A percentile compares a stretch with the other conserved stretches of the same genome.
These are phyloP conservation scores for Entrophospora sp. DNA, from an alignment of 192 early-diverging fungal genomes.

Conservation along the genomic window DNA sequence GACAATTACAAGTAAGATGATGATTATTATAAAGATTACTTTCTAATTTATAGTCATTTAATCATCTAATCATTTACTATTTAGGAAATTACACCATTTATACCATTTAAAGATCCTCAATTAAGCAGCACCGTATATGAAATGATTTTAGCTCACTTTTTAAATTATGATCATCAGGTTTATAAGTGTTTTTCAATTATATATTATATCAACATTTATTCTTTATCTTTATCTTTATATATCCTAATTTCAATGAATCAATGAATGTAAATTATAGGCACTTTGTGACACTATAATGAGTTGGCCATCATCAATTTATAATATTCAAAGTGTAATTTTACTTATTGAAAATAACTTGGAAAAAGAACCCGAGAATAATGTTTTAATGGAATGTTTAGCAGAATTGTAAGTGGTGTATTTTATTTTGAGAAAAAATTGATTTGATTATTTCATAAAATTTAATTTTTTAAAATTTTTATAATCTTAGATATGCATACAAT, in stretches of 20 bases:
- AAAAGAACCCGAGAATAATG: slow-evolving; percentile 44
- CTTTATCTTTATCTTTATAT: too few relatives aligned
- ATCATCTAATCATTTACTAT: too few relatives aligned
- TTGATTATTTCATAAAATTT: background rate
- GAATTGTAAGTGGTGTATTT: slow-evolving; percentile 51
- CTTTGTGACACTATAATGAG: slow-evolving; percentile 51
- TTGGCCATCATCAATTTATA: slow-evolving; percentile 79
- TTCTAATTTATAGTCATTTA: too few relatives aligned
- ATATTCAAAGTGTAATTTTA: slow-evolving; percentile 62
- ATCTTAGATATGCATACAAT: slow-evolving; percentile 52
- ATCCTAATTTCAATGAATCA: too few relatives aligned
- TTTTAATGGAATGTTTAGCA: slow-evolving; percentile 65
- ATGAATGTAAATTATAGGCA: slow-evolving; percentile 29
- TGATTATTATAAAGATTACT: too few relatives aligned
- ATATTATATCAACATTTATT: background rate
- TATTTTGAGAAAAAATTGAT: background rate
- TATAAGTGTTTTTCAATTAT: background rate
- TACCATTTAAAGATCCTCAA: slow-evolving; percentile 69
- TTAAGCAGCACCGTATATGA: slow-evolving; percentile 79
- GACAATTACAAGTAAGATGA: slow-evolving; percentile 54
- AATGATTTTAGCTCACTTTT: slow-evolving; percentile 67
- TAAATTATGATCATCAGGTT: slow-evolving; percentile 53
- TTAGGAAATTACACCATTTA: slow-evolving; percentile 58
- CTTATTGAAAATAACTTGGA: slow-evolving; percentile 61
- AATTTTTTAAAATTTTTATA: background rate